Evolutionary conservation across 805 yeast genomes (phyloP).

Genomic region (Metschnikowia gelsemii): DNA sequence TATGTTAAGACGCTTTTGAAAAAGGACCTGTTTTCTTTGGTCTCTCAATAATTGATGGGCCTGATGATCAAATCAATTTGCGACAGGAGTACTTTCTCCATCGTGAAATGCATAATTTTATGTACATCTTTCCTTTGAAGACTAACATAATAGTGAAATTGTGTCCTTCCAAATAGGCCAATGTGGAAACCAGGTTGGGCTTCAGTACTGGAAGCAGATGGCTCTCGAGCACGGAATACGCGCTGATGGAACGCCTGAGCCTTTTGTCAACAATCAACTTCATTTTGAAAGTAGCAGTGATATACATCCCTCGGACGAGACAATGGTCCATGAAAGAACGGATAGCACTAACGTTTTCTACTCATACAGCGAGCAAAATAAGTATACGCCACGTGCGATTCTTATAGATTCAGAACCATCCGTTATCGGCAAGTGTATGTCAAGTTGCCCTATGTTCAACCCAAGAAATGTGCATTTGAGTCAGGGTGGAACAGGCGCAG

Average conservation of each 20-base stretch:
- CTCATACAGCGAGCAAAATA: slow-evolving; percentile 66
- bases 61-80: background rate
- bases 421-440: slow-evolving; percentile 64
- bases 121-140: no score
- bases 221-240: slow-evolving; percentile 82
- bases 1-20: slow-evolving; percentile 24
- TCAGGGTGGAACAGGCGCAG: slow-evolving; percentile 89
- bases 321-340: slow-evolving; percentile 30
- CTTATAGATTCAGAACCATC: slow-evolving; percentile 89
- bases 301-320: slow-evolving; percentile 3
- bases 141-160: slow-evolving; percentile 52
- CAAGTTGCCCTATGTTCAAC: slow-evolving; percentile 64
- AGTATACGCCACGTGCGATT: slow-evolving; percentile 86
- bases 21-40: background rate
- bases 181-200: slow-evolving; percentile 96
- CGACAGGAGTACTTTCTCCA: background rate
- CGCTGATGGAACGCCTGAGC: slow-evolving; percentile 56
- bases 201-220: slow-evolving; percentile 87
- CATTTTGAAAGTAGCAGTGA: slow-evolving; percentile 17
- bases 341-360: slow-evolving; percentile 87
- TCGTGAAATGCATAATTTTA: no score
- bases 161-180: slow-evolving; percentile 80
- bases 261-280: slow-evolving; percentile 31
- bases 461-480: slow-evolving; percentile 79
- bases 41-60: background rate